Percentiles rank a stretch among this genome's conserved stretches.
Evolutionary conservation across 129 eudicot species (phyloP).

Genomic region (Tagetes erecta): DNA sequence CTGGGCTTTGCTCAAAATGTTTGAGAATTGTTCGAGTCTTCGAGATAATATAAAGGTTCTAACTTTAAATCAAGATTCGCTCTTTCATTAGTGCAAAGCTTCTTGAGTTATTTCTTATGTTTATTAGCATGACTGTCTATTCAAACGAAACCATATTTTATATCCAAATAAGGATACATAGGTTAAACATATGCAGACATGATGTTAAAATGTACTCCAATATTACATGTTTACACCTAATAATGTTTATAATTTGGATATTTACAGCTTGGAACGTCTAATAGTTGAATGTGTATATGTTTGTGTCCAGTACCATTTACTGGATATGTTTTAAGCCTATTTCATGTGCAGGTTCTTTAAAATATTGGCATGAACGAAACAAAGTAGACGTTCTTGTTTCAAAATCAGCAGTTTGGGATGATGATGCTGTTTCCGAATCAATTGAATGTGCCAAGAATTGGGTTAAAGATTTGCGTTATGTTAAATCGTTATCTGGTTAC

Average conservation of each 20-base stretch:
- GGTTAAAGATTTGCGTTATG: conserved; percentile 84
- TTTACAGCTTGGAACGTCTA: not conserved
- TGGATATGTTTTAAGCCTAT: not conserved
- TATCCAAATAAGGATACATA: not conserved
- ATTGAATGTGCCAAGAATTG: conserved; percentile 84
- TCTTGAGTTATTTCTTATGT: not conserved
- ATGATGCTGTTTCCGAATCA: conserved; percentile 76
- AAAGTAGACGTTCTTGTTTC: conserved; percentile 63
- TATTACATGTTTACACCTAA: not conserved
- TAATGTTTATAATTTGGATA: not conserved
- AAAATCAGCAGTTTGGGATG: conserved; percentile 86
- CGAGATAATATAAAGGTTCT: not conserved
- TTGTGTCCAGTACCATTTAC: not conserved
- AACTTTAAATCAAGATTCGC: not conserved
- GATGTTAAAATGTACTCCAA: not conserved
- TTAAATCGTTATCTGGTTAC: conserved; percentile 76
- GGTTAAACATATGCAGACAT: not conserved
- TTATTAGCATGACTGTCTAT: not conserved
- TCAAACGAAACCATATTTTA: not conserved
- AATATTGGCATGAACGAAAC: conserved; percentile 82
- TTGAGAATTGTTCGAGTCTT: not conserved
- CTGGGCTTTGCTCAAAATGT: not conserved
- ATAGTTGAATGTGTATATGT: not conserved
- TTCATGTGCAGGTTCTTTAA: conserved; percentile 65
- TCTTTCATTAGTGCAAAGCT: not conserved